Conservation (phyloP, 1,284 basidiomycete species). For the Malassezia psittaci region DNA sequence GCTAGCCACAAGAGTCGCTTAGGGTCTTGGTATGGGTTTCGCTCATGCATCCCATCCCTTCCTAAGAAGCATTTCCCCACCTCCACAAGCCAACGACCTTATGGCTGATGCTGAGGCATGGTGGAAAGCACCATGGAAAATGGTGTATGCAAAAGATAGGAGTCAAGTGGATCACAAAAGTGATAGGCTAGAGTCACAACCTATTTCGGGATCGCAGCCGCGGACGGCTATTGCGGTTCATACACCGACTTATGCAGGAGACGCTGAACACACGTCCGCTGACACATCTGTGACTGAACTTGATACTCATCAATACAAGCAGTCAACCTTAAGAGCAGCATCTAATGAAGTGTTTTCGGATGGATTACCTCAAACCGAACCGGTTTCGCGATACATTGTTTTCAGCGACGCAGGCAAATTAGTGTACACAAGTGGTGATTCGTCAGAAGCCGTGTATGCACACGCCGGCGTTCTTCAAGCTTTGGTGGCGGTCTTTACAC, state of each 20-base stretch:
- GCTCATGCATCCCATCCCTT: conserved; percentile 10
- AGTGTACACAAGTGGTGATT: conserved; percentile 26
- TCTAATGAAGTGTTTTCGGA: too few species aligned
- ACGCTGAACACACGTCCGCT: too few species aligned
- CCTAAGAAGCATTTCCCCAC: background rate
- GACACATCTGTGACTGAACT: too few species aligned
- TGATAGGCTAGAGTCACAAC: too few species aligned
- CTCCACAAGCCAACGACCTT: too few species aligned
- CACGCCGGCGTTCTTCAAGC: conserved; percentile 89
- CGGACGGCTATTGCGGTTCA: background rate
- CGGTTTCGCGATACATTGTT: background rate
- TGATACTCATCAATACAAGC: too few species aligned
- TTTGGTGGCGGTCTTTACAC: conserved; percentile 60
- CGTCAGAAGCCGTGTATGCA: conserved; percentile 52
- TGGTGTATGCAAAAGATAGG: background rate
- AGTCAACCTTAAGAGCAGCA: too few species aligned
- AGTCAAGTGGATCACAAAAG: too few species aligned
- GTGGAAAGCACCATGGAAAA: conserved; percentile 1
- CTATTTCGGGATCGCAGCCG: background rate
- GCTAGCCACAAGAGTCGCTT: conserved; percentile 9
- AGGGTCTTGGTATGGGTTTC: conserved; percentile 8
- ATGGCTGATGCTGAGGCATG: background rate
- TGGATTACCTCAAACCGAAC: too few species aligned
- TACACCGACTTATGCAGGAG: background rate
- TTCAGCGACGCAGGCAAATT: conserved; percentile 8